These are phyloP conservation scores for Anisodus acutangulus DNA, from an alignment of 257 asterid genomes.

Conservation along the genomic window DNA sequence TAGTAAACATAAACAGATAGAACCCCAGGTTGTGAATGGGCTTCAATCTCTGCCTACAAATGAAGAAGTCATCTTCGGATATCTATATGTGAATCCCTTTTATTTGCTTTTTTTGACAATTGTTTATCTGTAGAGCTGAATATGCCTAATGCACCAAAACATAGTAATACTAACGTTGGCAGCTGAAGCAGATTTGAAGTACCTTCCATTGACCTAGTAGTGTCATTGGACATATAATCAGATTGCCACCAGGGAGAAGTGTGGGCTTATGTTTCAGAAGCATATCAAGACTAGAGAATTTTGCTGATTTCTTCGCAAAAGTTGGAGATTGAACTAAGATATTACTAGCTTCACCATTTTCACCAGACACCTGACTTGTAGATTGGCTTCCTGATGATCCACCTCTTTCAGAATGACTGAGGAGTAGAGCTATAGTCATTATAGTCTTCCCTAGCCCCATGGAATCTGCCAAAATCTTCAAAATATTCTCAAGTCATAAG, in stretches of 20 bases:
- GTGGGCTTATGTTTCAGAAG: slow-evolving; percentile 57
- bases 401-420: slow-evolving; percentile 65
- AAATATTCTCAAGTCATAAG: slow-evolving; percentile 41
- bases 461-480: slow-evolving; percentile 95
- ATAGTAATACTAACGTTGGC: neutral
- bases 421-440: slow-evolving; percentile 93
- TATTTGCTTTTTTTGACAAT: slow-evolving; percentile 13
- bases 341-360: slow-evolving; percentile 47
- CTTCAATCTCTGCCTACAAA: slow-evolving; percentile 83
- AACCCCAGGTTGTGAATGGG: slow-evolving; percentile 79
- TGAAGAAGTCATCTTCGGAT: slow-evolving; percentile 38
- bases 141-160: slow-evolving; percentile 23
- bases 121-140: slow-evolving; percentile 11
- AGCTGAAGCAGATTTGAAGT: slow-evolving; percentile 30
- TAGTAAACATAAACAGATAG: slow-evolving; percentile 84
- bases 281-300: slow-evolving; percentile 67
- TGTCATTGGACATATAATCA: slow-evolving; percentile 95
- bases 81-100: slow-evolving; percentile 3
- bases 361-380: slow-evolving; percentile 48
- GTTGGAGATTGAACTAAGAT: slow-evolving; percentile 55
- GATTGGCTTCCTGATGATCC: slow-evolving; percentile 54
- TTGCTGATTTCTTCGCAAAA: slow-evolving; percentile 54
- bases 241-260: slow-evolving; percentile 76
- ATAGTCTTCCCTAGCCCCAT: slow-evolving; percentile 99
- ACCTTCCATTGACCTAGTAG: slow-evolving; percentile 99